phyloP scores from a whole-genome alignment of 495 filamentous ascomycete genomes.

The Aspergillus wentii region DNA sequence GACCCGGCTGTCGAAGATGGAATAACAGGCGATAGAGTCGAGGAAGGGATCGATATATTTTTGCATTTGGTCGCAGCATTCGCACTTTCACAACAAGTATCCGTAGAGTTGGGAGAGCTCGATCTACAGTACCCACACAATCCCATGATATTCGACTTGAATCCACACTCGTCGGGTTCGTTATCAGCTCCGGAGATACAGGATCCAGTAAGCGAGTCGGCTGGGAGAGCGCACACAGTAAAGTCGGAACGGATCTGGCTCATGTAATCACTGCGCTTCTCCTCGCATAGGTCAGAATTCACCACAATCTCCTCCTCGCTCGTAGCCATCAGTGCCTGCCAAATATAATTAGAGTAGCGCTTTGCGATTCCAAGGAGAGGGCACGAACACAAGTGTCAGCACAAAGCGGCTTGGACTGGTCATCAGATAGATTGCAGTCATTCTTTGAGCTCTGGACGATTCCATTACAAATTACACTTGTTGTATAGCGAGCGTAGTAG shows the following conservation, averaged over 20 bases:
- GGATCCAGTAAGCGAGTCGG: constrained; percentile 63
- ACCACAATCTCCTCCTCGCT: constrained; percentile 81
- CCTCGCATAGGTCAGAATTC: constrained; percentile 69
- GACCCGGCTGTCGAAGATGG: constrained; percentile 38
- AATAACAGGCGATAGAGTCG: constrained; percentile 62
- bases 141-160: constrained; percentile 69
- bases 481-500: constrained; percentile 92
- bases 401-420: constrained; percentile 72
- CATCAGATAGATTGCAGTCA: constrained; percentile 59
- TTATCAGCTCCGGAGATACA: constrained; percentile 77
- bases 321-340: constrained; percentile 72
- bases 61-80: constrained; percentile 64
- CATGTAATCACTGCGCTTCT: constrained; percentile 56
- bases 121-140: constrained; percentile 82
- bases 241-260: constrained; percentile 88
- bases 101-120: constrained; percentile 83
- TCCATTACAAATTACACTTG: constrained; percentile 87
- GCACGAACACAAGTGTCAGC: constrained; percentile 80
- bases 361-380: neutral
- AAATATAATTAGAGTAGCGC: constrained; percentile 17
- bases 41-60: constrained; percentile 68
- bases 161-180: constrained; percentile 87
- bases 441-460: constrained; percentile 86
- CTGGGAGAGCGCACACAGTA: constrained; percentile 78
- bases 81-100: constrained; percentile 90